A percentile compares a stretch with the other conserved stretches of the same genome.
phyloP scores from a whole-genome alignment of 495 filamentous ascomycete species.

The Trichoderma asperelloides region DNA sequence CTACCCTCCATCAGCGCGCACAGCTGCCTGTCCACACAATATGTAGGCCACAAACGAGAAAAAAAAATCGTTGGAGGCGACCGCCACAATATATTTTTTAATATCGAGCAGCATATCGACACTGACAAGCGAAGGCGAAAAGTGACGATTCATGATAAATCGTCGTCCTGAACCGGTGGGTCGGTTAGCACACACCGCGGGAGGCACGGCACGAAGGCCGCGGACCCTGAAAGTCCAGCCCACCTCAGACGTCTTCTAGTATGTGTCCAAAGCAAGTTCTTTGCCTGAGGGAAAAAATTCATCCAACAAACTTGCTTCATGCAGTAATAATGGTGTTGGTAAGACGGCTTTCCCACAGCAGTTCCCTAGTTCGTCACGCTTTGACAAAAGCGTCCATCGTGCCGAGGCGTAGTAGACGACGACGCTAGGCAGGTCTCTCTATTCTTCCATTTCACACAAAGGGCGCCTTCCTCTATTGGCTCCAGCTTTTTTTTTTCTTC shows the following conservation, averaged over 20 bases:
- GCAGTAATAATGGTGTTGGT: no score
- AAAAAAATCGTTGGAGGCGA: no score
- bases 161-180: not conserved
- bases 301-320: no score
- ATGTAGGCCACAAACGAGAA: not conserved
- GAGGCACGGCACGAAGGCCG: constrained; percentile 6
- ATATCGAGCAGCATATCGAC: not conserved
- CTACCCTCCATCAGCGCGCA: not conserved
- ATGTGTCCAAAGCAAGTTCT: not conserved
- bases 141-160: not conserved
- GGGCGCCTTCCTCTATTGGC: not conserved
- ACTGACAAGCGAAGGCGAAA: not conserved
- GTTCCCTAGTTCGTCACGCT: not conserved
- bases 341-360: not conserved
- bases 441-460: not conserved
- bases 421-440: constrained; percentile 1
- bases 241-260: not conserved
- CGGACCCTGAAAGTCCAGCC: not conserved
- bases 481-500: not conserved
- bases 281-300: not conserved
- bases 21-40: not conserved
- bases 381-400: not conserved
- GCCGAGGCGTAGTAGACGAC: not conserved
- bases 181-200: not conserved
- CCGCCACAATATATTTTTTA: no score